Base-by-base conservation (phyloP, 2,329 filamentous ascomycete species). In the Calonectria naviculata region DNA sequence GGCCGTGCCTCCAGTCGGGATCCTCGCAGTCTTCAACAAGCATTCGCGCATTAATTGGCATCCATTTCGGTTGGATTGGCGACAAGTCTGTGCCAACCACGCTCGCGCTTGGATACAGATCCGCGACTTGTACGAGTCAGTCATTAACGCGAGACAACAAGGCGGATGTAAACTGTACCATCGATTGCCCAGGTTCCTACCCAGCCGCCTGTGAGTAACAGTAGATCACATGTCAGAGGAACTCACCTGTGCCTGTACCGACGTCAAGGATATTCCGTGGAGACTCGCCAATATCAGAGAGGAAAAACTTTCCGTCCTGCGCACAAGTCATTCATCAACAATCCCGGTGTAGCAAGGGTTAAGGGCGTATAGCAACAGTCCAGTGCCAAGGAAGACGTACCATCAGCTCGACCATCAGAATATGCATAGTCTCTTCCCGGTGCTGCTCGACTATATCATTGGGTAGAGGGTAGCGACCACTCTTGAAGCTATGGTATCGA, bases 1-100 rank as follows among this genome's bases (percentile, higher is more conserved):
- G 80, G 61, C 88, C 89, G 29, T 83, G 82, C 5, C 82, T 73
- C 91, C 91, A 93, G 10, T 89, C 85, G 56, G 88, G 84, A 73
- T 92, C 82, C 69, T 83, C 89, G 62, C 87, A 87, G 76, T 93
- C 90, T 75, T 93, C 91, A 12, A 93, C 86, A 69, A 91, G 83
- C 81, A 92, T 92, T 9, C 84, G 85, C n/a, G 90, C 85, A 76
- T 92, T 92, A 13, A 88, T 85, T 19, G 90, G 91, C 15, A 92
- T 84, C 80, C 83, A 85, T 41, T 80, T 80, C 2, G 85, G 84
- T 73, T 88, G 85, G 24, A 87, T 87, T 2, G 86, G 84, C 4
- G 84, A 85, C 21, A 87, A 72, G 63, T 87, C 84, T 29, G 82
- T 84, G 52, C 84, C 85, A 19, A 84, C 68, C 3, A 86, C 82